Evolutionary conservation across 2,329 filamentous ascomycete genomes (phyloP), one percentile per base, ranked within the genome.

Genomic region (Triangularia setosa): DNA sequence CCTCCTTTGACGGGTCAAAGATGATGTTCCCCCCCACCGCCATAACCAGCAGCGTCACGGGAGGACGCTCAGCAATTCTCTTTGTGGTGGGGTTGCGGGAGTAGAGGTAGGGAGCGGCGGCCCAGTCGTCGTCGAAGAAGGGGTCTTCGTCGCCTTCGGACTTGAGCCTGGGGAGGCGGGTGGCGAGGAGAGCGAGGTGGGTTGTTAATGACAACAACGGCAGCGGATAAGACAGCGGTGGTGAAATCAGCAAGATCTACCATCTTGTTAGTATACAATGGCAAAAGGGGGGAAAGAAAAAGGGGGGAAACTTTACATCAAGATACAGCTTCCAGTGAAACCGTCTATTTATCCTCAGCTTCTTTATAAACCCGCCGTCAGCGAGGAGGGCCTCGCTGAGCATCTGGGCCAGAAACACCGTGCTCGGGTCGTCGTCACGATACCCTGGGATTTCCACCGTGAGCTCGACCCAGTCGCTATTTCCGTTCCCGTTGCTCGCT

Each of bases 121-220:
- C 92, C 95, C 95, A 99, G 79, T 99, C 95, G 78, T 99, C 95
- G 79, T 97, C 90, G 78, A 99, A 99, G 74, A 97, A 88, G 12
- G 95, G 95, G 72, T 99, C 95, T 79, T 99, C 95, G 78, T 98
- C 94, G 64, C 87, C 86, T 76, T 96, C 91, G 1, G 93, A 97
- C 75, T 92, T 92, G 60, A 97, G 83, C 25, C 88, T 85, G 7
- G 95, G 95, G 2, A 98, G 83, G 68, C 90, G 88, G 6, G 95
- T 94, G 28, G 91, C 89, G 67, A 97, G 87, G 56, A 99, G 90
- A 2, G 95, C 95, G 66, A 99, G 89, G 75, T 99, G 93, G 57
- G 92, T 94, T 21, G 95, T 96, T 64, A 98, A 85, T 30, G 93
- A 97, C 52, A 99, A 88, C 11, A 99, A 85, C 1, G 94, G 94